Evolutionary conservation across 768 basidiomycete species (phyloP).

Genomic region (Amanita thiersii): DNA sequence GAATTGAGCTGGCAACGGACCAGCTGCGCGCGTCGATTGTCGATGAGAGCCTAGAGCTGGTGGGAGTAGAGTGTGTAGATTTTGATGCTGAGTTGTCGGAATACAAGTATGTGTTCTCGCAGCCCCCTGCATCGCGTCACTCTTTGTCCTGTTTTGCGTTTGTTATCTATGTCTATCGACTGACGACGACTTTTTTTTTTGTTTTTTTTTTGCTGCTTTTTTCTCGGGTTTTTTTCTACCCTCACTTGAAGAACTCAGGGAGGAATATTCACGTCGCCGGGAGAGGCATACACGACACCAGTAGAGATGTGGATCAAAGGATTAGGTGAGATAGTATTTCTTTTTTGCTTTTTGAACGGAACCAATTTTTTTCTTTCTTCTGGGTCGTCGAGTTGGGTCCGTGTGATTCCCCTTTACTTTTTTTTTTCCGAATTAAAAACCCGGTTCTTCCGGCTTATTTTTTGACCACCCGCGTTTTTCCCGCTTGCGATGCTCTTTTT

Average conservation of each 20-base stretch:
- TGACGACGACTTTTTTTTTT: constrained; percentile 10
- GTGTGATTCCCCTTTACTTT: constrained; percentile 13
- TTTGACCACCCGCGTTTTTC: no score
- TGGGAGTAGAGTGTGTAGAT: constrained; percentile 76
- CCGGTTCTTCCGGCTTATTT: no score
- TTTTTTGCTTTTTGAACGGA: constrained; percentile 33
- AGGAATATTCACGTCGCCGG: constrained; percentile 80
- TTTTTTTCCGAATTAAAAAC: no score
- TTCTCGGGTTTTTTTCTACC: no score
- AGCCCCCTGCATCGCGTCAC: no score
- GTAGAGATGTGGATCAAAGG: constrained; percentile 89
- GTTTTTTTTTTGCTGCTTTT: no score
- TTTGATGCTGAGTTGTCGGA: constrained; percentile 76
- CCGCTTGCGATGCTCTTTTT: no score
- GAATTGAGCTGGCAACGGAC: constrained; percentile 80
- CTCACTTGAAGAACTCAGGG: constrained; percentile 69
- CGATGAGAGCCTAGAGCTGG: constrained; percentile 74
- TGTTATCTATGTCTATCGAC: constrained; percentile 8
- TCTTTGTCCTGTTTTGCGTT: constrained; percentile 12
- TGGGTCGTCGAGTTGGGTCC: no score
- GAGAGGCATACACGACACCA: constrained; percentile 82
- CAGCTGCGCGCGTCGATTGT: constrained; percentile 78
- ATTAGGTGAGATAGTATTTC: constrained; percentile 48
- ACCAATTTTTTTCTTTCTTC: constrained; percentile 50
- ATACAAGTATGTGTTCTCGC: constrained; percentile 82